Evolutionary conservation across 768 basidiomycete genomes (phyloP).

Genomic region (Peribolospora kevripleyi): DNA sequence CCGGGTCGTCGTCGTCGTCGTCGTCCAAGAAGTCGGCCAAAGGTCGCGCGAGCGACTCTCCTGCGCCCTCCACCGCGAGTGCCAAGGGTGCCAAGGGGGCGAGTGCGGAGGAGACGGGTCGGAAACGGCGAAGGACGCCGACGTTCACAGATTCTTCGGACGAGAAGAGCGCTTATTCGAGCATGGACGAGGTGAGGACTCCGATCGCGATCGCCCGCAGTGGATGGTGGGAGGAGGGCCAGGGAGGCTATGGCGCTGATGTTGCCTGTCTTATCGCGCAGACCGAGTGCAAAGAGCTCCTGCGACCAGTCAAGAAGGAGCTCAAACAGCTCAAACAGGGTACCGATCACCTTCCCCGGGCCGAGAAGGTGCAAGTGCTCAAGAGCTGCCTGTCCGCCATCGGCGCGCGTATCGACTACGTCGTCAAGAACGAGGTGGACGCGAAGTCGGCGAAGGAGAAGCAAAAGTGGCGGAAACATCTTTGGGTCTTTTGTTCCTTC

Average conservation of each 20-base stretch:
- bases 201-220: no score
- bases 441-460: not conserved
- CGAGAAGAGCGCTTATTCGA: constrained; percentile 39
- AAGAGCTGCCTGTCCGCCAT: constrained; percentile 90
- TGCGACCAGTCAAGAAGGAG: constrained; percentile 91
- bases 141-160: constrained; percentile 87
- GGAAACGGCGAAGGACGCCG: constrained; percentile 82
- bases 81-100: not conserved
- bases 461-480: constrained; percentile 11
- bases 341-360: constrained; percentile 75
- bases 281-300: constrained; percentile 54
- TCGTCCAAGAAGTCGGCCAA: not conserved
- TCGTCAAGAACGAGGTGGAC: constrained; percentile 17
- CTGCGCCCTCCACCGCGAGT: not conserved
- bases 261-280: constrained; percentile 19
- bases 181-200: constrained; percentile 11
- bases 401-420: constrained; percentile 67
- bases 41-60: not conserved
- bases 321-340: constrained; percentile 86
- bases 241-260: not conserved
- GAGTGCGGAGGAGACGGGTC: constrained; percentile 26
- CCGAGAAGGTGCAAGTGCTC: constrained; percentile 83
- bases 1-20: not conserved
- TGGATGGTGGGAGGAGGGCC: not conserved
- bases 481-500: constrained; percentile 8